phyloP scores from a whole-genome alignment of 257 asterid species.

The Verbascum thapsus region DNA sequence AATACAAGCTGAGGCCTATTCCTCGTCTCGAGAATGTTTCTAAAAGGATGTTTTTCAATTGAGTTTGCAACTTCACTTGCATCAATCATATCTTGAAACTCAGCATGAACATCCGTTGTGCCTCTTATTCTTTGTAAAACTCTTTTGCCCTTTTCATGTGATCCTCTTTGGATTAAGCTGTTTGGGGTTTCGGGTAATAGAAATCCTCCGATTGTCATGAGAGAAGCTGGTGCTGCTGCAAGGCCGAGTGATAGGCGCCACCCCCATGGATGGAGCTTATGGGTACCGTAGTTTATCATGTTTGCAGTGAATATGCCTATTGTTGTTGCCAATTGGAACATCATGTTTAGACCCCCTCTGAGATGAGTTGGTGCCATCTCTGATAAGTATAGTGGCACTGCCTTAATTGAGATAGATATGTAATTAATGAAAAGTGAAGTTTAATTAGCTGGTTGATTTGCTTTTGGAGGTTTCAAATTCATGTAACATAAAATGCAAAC shows the following conservation, averaged over 20 bases:
- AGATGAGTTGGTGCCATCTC: slow-evolving; percentile 96
- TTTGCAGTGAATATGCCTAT: slow-evolving; percentile 85
- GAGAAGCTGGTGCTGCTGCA: slow-evolving; percentile 68
- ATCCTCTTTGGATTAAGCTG: slow-evolving; percentile 71
- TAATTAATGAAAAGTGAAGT: slow-evolving; percentile 9
- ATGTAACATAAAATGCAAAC: too few relatives aligned
- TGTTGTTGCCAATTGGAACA: slow-evolving; percentile 87
- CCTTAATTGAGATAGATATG: slow-evolving; percentile 62
- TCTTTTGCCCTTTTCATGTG: slow-evolving; percentile 39
- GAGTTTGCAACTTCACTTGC: slow-evolving; percentile 73
- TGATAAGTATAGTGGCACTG: slow-evolving; percentile 78
- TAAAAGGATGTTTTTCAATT: slow-evolving; percentile 68
- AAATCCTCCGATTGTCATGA: slow-evolving; percentile 72
- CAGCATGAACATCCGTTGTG: slow-evolving; percentile 66
- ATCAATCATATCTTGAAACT: slow-evolving; percentile 66
- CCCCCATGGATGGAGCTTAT: slow-evolving; percentile 76
- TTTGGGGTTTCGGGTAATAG: slow-evolving; percentile 86
- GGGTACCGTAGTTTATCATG: slow-evolving; percentile 78
- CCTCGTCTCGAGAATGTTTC: slow-evolving; percentile 56
- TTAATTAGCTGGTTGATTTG: too few relatives aligned
- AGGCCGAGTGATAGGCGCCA: slow-evolving; percentile 89
- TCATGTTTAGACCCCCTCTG: slow-evolving; percentile 77
- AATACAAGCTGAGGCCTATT: slow-evolving; percentile 72
- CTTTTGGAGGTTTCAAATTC: too few relatives aligned
- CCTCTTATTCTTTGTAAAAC: slow-evolving; percentile 72